Base-by-base conservation (phyloP, 1,139 yeast species). In the Taphrina deformans region DNA sequence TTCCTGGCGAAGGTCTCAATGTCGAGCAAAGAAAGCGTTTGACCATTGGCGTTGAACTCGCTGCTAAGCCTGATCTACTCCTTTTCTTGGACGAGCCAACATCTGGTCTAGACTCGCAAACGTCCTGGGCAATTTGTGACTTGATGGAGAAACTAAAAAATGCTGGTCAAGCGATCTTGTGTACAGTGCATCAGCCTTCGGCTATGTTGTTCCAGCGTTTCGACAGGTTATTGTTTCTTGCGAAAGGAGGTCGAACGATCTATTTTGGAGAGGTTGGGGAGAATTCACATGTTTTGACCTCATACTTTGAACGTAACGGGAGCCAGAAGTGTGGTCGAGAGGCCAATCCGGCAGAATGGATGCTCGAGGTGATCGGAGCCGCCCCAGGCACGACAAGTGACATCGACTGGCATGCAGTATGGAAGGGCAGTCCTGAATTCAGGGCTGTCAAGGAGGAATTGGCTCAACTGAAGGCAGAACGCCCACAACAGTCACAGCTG, bases 61-160 rank as follows among this genome's bases (percentile, higher is more conserved):
- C 90, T 52, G 96, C 96, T 27, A 89, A 88, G 74, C 96, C 97
- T 3, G 86, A 87, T 70, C 79, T 90, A 66, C 78, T 90, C 68
- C 79, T 90, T 66, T 90, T 90, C 77, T 81, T 90, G 73, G 97
- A 90, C 77, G 97, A 90, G 75, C 97, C 97, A 9, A 90, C 97
- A 24, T 89, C 96, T 5, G 97, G 97, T 73, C 80, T 90, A 70
- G 96, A 90, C 74, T 89, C 96, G 26, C 96, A 89, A 76, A 87
- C 96, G 66, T 96, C 96, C 7, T 88, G 96, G 96, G 84, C 93
- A 24, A 85, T 88, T 72, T 85, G 89, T 75, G 85, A 85, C 73
- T 79, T 89, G 75, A 83, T 88, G 83, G 82, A 89, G 75, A 86
- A 85, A 74, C 80, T 88, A 66, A 88, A 93, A 23, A 80, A 83